Evolutionary conservation across 768 basidiomycete species (phyloP), one percentile per base, ranked within the genome.

Genomic region (Sistotremastrum niveocremeum): DNA sequence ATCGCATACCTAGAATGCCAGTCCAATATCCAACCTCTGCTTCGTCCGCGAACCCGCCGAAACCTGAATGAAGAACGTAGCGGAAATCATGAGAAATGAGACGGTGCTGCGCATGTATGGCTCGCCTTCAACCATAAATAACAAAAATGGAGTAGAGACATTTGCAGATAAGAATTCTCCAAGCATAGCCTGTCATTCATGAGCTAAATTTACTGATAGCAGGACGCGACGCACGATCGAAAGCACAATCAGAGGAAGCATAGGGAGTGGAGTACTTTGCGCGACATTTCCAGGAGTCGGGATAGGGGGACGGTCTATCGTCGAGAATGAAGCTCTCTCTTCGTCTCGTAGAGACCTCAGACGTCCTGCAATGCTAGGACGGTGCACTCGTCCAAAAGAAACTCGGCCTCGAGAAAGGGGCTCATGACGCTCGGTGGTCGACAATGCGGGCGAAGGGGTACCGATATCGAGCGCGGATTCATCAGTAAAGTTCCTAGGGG

Each of bases 101-200:
- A 34, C 35, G 20, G 20, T 20, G 20, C 20, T 20, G 20, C 20
- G 20, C n/a, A 7, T 11, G 12, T 44, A 42, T 45, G 48, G 20
- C 65, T 42, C 51, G 72, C 87, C 80, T 74, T 84, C 84, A 46
- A 95, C 88, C 91, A 97, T 97, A 68, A 90, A 91, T 39, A 97
- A 66, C 46, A 97, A 63, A 60, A 94, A 95, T 5, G 91, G 93
- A 33, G 81, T 87, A 29, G 83, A 87, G 40, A 89, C 86, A 60
- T 94, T 94, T 20, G 95, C 93, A 4, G 81, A 86, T 38, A 97
- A 65, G 60, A 98, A 91, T 65, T 98, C 94, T 41, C 90, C 90
- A 8, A 97, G 74, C 82, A 95, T 84, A 4, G 84, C 84, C 89
- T 91, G 47, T n/a, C 35, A 48, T 37, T 28, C 39, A 34, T 40